Evolutionary conservation across 352 stramenopile species (phyloP).

Genomic region (Globisporangium okanoganense): DNA sequence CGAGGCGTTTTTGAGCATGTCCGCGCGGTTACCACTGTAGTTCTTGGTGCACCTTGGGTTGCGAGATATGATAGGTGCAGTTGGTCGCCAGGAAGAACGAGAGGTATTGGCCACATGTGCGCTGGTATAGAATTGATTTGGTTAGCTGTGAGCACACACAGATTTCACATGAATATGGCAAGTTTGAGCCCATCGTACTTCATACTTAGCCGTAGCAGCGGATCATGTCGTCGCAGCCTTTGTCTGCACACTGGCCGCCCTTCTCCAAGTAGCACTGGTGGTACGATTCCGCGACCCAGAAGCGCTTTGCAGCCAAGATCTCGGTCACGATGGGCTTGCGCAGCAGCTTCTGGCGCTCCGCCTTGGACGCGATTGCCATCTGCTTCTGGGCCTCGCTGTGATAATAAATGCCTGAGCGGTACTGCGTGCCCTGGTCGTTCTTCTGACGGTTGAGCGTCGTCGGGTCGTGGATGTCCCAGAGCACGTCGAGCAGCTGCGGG

Average conservation of each 20-base stretch:
- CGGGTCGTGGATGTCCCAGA: conserved; percentile 91
- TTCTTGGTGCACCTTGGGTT: no score
- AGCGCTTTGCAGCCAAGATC: conserved; percentile 74
- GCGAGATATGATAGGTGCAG: no score
- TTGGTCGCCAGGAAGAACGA: no score
- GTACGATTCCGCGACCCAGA: conserved; percentile 94
- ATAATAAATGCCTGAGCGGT: conserved; percentile 95
- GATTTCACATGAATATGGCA: not conserved
- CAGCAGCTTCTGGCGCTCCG: conserved; percentile 61
- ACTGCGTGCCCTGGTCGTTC: conserved; percentile 92
- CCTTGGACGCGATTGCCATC: conserved; percentile 54
- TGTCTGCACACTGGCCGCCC: conserved; percentile 91
- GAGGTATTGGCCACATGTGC: no score
- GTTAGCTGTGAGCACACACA: not conserved
- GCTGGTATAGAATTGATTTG: not conserved
- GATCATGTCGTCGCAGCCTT: conserved; percentile 89
- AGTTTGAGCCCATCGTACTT: not conserved
- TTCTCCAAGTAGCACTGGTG: conserved; percentile 98
- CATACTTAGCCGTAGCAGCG: conserved; percentile 83
- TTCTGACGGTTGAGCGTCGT: conserved; percentile 89
- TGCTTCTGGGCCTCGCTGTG: conserved; percentile 89
- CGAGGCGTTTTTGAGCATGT: no score
- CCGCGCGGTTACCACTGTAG: no score
- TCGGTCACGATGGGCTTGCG: conserved; percentile 90
- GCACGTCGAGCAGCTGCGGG: conserved; percentile 62